Evolutionary conservation across 169 alveolate species (phyloP).

Genomic region (Toxoplasma gondii): DNA sequence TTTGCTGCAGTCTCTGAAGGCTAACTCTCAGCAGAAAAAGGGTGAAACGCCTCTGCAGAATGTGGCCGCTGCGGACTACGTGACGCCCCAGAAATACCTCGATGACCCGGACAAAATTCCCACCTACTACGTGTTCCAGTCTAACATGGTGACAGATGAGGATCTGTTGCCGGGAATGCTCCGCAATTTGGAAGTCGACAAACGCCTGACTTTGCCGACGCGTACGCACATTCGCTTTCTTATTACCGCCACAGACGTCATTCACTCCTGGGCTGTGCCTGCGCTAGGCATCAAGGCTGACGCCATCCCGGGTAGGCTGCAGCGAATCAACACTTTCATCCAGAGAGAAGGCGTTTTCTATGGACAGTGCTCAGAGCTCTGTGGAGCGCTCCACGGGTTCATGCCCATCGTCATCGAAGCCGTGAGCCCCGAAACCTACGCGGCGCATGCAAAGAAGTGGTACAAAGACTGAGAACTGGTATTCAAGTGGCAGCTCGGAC

Average conservation of each 20-base stretch:
- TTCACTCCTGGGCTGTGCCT: constrained; percentile 71
- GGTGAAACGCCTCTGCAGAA: not conserved
- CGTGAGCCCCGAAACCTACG: constrained; percentile 88
- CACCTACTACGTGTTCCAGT: constrained; percentile 75
- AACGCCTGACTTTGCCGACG: constrained; percentile 88
- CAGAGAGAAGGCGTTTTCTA: constrained; percentile 93
- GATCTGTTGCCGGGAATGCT: constrained; percentile 82
- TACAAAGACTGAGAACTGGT: constrained; percentile 79
- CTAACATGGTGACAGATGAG: constrained; percentile 78
- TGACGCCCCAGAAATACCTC: constrained; percentile 67
- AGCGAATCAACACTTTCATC: constrained; percentile 85
- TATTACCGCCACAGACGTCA: constrained; percentile 86
- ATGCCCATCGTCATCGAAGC: constrained; percentile 94
- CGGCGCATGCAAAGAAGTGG: constrained; percentile 93
- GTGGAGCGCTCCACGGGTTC: constrained; percentile 92
- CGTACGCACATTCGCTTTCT: constrained; percentile 89
- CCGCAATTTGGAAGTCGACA: constrained; percentile 88
- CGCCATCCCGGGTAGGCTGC: constrained; percentile 90
- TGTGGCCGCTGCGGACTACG: constrained; percentile 65
- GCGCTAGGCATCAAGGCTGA: constrained; percentile 89
- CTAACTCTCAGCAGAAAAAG: not conserved
- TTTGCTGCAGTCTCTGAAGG: not conserved
- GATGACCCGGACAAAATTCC: constrained; percentile 75
- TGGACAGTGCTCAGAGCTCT: constrained; percentile 91
- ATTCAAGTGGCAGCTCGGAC: not conserved